Conservation (phyloP, 108 stramenopile species). For the Pseudonitzschia delicatissima region DNA sequence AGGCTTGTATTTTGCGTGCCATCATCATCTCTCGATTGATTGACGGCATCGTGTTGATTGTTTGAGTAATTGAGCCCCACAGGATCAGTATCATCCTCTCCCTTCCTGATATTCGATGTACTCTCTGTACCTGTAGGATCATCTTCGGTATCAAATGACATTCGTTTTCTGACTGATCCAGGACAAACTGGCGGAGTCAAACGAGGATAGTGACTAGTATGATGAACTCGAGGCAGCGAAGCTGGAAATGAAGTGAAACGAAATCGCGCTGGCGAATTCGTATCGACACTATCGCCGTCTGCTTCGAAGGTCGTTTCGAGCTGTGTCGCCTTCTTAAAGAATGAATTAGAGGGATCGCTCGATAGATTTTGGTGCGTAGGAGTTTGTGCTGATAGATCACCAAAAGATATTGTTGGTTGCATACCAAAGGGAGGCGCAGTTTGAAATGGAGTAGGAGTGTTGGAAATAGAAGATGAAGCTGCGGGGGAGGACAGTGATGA, state of each 20-base stretch:
- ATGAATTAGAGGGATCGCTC: slow-evolving; percentile 12
- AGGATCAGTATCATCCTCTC: not conserved
- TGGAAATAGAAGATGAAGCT: not conserved
- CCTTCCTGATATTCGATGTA: not conserved
- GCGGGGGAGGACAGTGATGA: slow-evolving; percentile 13
- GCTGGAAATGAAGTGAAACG: slow-evolving; percentile 81
- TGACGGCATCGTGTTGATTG: slow-evolving; percentile 6
- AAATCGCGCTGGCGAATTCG: slow-evolving; percentile 55
- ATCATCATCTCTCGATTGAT: slow-evolving; percentile 24
- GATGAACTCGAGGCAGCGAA: slow-evolving; percentile 69
- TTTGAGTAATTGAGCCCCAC: not conserved
- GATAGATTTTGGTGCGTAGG: slow-evolving; percentile 4
- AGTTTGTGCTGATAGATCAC: slow-evolving; percentile 1
- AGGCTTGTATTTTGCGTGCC: slow-evolving; percentile 40
- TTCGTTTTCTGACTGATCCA: slow-evolving; percentile 31
- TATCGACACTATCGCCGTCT: slow-evolving; percentile 23
- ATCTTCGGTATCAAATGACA: slow-evolving; percentile 25
- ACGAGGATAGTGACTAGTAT: slow-evolving; percentile 4
- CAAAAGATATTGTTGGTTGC: not conserved
- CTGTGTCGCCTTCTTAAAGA: slow-evolving; percentile 8
- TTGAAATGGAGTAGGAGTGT: not conserved
- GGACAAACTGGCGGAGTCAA: slow-evolving; percentile 17
- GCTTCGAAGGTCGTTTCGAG: slow-evolving; percentile 31
- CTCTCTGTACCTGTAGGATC: not conserved
- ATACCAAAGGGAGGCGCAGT: not conserved